A percentile compares a stretch with the other conserved stretches of the same genome.
These are phyloP conservation scores for Solanum sitiens DNA, from an alignment of 257 asterid genomes.

Conservation along the genomic window DNA sequence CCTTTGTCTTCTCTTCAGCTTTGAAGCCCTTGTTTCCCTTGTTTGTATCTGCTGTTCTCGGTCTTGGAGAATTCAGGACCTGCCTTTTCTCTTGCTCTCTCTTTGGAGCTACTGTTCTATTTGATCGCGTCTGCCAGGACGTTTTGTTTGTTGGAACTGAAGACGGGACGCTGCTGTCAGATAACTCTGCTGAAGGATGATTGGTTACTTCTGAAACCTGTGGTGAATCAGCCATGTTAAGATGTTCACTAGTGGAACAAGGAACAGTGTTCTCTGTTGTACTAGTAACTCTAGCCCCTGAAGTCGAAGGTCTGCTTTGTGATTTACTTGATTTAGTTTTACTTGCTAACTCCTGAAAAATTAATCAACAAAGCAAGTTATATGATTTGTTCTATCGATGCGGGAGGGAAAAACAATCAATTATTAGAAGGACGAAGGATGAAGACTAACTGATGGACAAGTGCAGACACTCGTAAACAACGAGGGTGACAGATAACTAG, in stretches of 20 bases:
- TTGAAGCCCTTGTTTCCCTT: conserved; percentile 6
- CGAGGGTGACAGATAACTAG: not conserved
- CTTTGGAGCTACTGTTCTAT: conserved; percentile 4
- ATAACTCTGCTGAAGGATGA: conserved; percentile 28
- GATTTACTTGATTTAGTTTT: conserved; percentile 16
- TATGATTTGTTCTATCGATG: not conserved
- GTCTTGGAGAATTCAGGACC: conserved; percentile 1
- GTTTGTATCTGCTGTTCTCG: conserved; percentile 10
- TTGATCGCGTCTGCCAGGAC: not conserved
- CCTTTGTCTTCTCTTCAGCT: conserved; percentile 16
- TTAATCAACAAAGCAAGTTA: not conserved
- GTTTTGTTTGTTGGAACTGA: conserved; percentile 16
- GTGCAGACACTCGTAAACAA: not conserved
- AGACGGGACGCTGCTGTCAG: conserved; percentile 33
- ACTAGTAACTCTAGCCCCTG: conserved; percentile 10
- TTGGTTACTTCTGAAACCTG: conserved; percentile 23
- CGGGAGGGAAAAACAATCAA: not conserved
- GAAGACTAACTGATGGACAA: not conserved
- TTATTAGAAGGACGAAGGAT: not conserved
- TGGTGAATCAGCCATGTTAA: not conserved
- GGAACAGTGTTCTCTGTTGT: not conserved
- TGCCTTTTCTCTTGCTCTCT: conserved; percentile 16
- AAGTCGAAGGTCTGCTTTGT: conserved; percentile 11
- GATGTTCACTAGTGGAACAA: not conserved
- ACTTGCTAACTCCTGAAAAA: conserved; percentile 22